Percentiles rank a stretch among this genome's conserved stretches.
Evolutionary conservation across 1,139 yeast genomes (phyloP).

Genomic region (Diutina mesorugosa): DNA sequence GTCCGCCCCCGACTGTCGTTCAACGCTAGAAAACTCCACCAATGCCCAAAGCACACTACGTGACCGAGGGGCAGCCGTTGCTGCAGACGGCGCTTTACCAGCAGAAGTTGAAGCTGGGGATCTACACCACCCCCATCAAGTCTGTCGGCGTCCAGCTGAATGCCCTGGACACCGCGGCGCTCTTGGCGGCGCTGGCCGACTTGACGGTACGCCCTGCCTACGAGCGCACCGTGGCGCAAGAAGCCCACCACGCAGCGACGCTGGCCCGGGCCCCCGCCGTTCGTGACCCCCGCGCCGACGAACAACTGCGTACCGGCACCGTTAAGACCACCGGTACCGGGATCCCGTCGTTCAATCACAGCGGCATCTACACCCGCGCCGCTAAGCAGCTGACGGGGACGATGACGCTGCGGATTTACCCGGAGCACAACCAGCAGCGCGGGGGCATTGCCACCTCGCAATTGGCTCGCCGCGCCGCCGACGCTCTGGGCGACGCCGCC

Average conservation of each 20-base stretch:
- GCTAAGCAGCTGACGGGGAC: conserved; percentile 21
- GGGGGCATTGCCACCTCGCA: background rate
- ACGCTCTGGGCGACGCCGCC: background rate
- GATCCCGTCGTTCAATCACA: conserved; percentile 22
- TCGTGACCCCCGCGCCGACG: background rate
- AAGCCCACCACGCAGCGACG: conserved; percentile 54
- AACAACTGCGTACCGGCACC: conserved; percentile 14
- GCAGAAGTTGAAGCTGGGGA: conserved; percentile 66
- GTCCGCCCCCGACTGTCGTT: background rate
- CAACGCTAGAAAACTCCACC: background rate
- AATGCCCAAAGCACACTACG: conserved; percentile 22
- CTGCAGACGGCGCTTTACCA: conserved; percentile 67
- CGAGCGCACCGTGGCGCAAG: conserved; percentile 45
- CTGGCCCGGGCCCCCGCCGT: conserved; percentile 27
- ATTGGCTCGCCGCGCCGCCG: conserved; percentile 1
- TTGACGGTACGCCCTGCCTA: conserved; percentile 49
- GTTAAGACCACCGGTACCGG: conserved; percentile 13
- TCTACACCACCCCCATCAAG: conserved; percentile 56
- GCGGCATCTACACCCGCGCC: conserved; percentile 29
- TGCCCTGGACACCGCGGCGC: conserved; percentile 70
- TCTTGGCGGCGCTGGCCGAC: conserved; percentile 57
- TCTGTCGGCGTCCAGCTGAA: conserved; percentile 57
- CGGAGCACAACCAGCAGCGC: conserved; percentile 18
- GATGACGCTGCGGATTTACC: conserved; percentile 33
- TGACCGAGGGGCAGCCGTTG: conserved; percentile 54